Base-by-base conservation (phyloP, 2,329 filamentous ascomycete genomes). In the Tolypocladium sp. region DNA sequence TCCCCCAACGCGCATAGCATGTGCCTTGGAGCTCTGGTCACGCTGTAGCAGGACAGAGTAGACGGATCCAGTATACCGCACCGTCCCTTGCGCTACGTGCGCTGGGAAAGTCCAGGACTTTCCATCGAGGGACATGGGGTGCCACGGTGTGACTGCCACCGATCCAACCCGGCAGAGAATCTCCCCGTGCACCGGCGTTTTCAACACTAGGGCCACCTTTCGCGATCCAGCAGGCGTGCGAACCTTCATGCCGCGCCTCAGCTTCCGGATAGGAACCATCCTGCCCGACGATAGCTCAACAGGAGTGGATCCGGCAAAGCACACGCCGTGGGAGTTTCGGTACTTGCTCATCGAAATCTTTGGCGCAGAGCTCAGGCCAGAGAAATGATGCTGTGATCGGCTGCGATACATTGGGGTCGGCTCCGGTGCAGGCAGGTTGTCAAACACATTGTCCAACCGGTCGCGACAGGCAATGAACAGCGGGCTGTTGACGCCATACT, bases 71-170 rank as follows among this genome's bases (percentile, higher is more conserved):
- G 78, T 79, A 57, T 82, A 84, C 3, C 70, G 64, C 0, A 76
- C 69, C 8, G 63, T 62, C 2, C 64, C 57, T 0, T 68, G 63
- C 0, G 73, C 68, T 1, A 77, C 63, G 0, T 76, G 61, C 0
- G 67, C 73, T 0, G 82, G 82, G 62, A 83, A 84, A 0, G 60
- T 63, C 81, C 81, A 85, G 3, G 57, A 63, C 51, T 70, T 67
- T 20, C 66, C 70, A 25, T 75, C 70, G 2, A 66, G 55, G 0
- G 71, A 75, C 3, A 87, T 69, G 1, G 84, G 84, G 66, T 87
- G 85, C 81, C 82, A 87, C 0, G 80, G 79, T 30, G 84, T 87
- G 35, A 86, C 77, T 8, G 80, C 66, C 9, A 86, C 70, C 1
- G 60, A 65, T 2, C 75, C 76, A 0, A 85, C 67, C 0, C 72